A percentile compares a stretch with the other conserved stretches of the same genome.
Evolutionary conservation across 371 early-diverging fungal species (phyloP).

Genomic region (Blastocladiella emersonii): DNA sequence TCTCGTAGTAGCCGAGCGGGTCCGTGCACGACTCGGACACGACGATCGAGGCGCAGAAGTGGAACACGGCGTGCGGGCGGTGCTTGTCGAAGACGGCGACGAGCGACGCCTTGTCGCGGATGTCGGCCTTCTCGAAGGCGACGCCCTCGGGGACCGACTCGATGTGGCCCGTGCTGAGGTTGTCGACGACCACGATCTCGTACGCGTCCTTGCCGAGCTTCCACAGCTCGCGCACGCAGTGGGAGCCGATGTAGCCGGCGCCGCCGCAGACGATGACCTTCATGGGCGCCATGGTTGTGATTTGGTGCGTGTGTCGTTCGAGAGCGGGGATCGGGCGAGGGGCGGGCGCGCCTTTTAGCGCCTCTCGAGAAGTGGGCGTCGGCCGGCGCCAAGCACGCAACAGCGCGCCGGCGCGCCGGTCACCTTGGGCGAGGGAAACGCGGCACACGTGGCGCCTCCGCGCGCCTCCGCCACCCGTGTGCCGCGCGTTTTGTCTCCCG

Average conservation of each 20-base stretch:
- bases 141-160: slow-evolving; percentile 20
- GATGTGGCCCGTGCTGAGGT: slow-evolving; percentile 33
- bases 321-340: neutral
- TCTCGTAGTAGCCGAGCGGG: slow-evolving; percentile 35
- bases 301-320: neutral
- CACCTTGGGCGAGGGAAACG: too few relatives aligned
- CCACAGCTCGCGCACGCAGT: slow-evolving; percentile 27
- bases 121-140: slow-evolving; percentile 25
- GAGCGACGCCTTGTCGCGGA: slow-evolving; percentile 23
- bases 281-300: neutral
- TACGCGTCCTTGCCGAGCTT: slow-evolving; percentile 10
- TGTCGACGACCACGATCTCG: slow-evolving; percentile 34
- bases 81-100: slow-evolving; percentile 24
- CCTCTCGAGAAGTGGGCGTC: too few relatives aligned
- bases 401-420: too few relatives aligned
- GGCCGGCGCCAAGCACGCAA: too few relatives aligned
- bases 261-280: slow-evolving; percentile 29
- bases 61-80: slow-evolving; percentile 26
- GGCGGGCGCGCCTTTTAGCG: neutral
- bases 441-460: too few relatives aligned
- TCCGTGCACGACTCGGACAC: slow-evolving; percentile 27
- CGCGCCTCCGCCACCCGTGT: too few relatives aligned
- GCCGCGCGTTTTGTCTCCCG: too few relatives aligned
- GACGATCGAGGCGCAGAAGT: slow-evolving; percentile 31
- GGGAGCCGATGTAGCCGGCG: slow-evolving; percentile 46